These are phyloP conservation scores for Fagopyrum tataricum DNA, from an alignment of 148 eudicot species.

Conservation along the genomic window DNA sequence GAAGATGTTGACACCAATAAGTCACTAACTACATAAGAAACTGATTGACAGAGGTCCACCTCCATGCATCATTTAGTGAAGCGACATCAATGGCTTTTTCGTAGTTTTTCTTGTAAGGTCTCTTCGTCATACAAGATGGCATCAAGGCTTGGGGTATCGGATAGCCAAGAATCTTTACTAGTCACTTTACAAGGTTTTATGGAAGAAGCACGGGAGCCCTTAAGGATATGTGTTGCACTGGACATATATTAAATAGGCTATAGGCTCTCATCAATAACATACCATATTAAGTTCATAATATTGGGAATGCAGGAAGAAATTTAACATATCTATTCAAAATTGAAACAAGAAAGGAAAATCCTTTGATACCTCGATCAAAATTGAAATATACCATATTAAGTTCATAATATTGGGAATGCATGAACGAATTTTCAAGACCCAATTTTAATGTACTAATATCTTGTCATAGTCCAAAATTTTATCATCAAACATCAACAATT, in stretches of 20 bases:
- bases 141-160: slow-evolving; percentile 46
- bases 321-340: background rate
- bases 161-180: slow-evolving; percentile 53
- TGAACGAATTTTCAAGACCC: no score
- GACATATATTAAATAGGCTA: slow-evolving; percentile 19
- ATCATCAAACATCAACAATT: background rate
- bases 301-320: background rate
- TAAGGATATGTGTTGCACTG: slow-evolving; percentile 48
- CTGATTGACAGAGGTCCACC: no score
- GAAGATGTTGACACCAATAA: no score
- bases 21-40: no score
- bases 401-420: no score
- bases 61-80: no score
- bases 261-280: background rate
- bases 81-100: slow-evolving; percentile 63
- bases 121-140: slow-evolving; percentile 61
- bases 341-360: background rate
- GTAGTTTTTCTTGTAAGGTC: slow-evolving; percentile 57
- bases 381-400: no score
- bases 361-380: no score
- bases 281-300: background rate
- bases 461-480: background rate
- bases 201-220: slow-evolving; percentile 23
- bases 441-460: background rate
- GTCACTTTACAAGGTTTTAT: slow-evolving; percentile 51